A percentile compares a stretch with the other conserved stretches of the same genome.
phyloP scores from a whole-genome alignment of 441 rosid genomes.

The Euphorbia schlechtendalii region DNA sequence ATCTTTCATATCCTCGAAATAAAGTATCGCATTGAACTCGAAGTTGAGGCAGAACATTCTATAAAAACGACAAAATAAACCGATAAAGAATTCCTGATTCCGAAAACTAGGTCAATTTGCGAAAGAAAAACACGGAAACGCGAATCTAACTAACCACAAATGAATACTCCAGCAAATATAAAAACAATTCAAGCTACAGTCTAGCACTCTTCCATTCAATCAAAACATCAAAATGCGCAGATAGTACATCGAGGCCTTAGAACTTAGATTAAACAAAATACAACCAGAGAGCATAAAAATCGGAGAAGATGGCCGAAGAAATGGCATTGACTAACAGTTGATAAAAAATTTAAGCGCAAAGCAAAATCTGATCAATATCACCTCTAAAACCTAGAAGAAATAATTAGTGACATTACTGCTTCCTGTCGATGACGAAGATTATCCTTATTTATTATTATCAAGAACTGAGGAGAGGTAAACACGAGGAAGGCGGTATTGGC shows the following conservation, averaged over 20 bases:
- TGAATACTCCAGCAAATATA: neutral
- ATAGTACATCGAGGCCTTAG: neutral
- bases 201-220: neutral
- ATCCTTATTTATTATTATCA: neutral
- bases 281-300: neutral
- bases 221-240: neutral
- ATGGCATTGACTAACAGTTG: conserved; percentile 1
- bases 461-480: neutral
- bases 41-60: neutral
- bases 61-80: conserved; percentile 3
- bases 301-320: neutral
- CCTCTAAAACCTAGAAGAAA: neutral
- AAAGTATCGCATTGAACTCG: neutral
- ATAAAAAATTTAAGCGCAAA: neutral
- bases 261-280: neutral
- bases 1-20: neutral
- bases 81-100: neutral
- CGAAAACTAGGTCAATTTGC: neutral
- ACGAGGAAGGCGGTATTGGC: neutral
- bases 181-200: neutral
- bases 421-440: neutral
- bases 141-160: neutral
- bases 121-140: neutral
- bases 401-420: neutral
- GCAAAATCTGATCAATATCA: conserved; percentile 1